A percentile compares a stretch with the other conserved stretches of the same genome.
Conservation (phyloP, 306 rosid species). For the Pueraria montana region DNA sequence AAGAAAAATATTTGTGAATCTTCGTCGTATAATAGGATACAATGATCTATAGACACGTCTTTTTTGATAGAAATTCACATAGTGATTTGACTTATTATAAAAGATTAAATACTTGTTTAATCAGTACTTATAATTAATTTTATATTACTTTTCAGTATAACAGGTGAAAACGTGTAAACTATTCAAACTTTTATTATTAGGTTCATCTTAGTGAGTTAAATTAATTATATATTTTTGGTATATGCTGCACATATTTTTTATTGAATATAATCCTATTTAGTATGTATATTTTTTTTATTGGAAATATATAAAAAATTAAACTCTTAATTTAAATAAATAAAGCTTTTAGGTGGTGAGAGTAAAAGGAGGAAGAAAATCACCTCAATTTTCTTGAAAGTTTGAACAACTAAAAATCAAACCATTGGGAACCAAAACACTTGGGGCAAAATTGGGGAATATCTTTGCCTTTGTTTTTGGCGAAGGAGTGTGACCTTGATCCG, state of each 20-base stretch:
- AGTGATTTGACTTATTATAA: background rate
- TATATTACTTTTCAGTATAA: background rate
- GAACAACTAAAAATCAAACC: too few species aligned
- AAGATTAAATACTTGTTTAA: background rate
- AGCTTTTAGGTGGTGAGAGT: background rate
- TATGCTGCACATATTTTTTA: too few species aligned
- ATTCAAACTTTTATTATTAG: background rate
- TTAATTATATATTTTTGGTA: background rate
- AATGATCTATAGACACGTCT: background rate
- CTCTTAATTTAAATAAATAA: background rate
- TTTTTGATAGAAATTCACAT: background rate
- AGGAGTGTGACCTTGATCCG: background rate
- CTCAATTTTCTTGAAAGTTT: background rate
- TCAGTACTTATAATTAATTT: background rate
- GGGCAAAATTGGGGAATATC: conserved; percentile 43
- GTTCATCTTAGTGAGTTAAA: background rate
- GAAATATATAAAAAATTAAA: background rate
- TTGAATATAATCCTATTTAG: background rate
- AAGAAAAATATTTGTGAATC: background rate
- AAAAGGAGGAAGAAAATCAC: background rate
- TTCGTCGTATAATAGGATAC: background rate
- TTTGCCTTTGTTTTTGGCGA: background rate
- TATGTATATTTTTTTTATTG: too few species aligned
- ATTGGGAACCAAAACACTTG: too few species aligned
- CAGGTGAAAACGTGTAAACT: background rate